Evolutionary conservation across 129 eudicot genomes (phyloP), one percentile per base, ranked within the genome.

Genomic region (Smallanthus sonchifolius): DNA sequence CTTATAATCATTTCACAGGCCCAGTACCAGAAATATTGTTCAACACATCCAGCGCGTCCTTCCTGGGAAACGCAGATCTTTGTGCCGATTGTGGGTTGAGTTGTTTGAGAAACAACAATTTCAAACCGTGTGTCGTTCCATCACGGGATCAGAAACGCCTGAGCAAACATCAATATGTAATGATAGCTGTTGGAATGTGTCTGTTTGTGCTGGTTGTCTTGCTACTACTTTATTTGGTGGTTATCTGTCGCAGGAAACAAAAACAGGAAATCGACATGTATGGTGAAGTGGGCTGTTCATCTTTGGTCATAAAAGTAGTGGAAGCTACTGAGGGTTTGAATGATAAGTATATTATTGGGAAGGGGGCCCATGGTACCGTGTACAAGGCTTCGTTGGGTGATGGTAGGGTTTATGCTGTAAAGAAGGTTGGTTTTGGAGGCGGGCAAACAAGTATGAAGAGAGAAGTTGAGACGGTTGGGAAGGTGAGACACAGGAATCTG

Each of bases 391-490:
- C 59, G 6, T 62, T 89, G 75, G 85, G 83, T 57, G 83, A 88
- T n/a, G 85, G 74, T 3, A 75, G 83, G 69, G 86, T 82, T 36
- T 89, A 86, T 71, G 98, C 96, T 5, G 86, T 90, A 6, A 89
- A 92, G 72, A 92, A 80, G 81, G 84, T 92, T 49, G 49, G 47
- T 39, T 87, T 86, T 77, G 83, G 70, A n/a, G 89, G 80, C 44
- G 95, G 82, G 30, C 73, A 75, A 34, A 52, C 39, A 44, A 92
- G 92, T 63, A 92, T 92, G 98, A 69, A 84, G n/a, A 83, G 90
- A 72, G 98, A 92, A 83, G 78, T 92, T 20, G 88, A 89, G 82
- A 92, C 98, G 17, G 78, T 92, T 71, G 96, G 98, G 66, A 92
- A 81, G 75, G 88, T 92, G 36, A 84, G 86, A 65, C 98, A 89